These are phyloP conservation scores for Chytriomyces sp. DNA, from an alignment of 192 early-diverging fungal genomes.

Conservation along the genomic window DNA sequence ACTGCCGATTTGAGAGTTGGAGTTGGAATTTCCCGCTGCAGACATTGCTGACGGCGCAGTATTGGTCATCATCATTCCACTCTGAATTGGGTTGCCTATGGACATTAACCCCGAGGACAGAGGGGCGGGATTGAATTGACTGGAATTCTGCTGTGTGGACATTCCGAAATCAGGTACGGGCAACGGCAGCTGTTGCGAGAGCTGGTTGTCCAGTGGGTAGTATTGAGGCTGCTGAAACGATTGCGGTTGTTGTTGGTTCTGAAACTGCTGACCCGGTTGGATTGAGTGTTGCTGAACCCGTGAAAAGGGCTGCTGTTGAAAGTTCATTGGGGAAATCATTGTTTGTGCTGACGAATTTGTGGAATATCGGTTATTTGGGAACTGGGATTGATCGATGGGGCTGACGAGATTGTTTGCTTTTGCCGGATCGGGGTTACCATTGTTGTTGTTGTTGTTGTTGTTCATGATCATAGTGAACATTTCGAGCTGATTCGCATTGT, in stretches of 20 bases:
- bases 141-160: not conserved
- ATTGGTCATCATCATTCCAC: not conserved
- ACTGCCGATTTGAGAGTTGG: not conserved
- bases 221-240: conserved; percentile 12
- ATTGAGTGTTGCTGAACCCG: not conserved
- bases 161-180: conserved; percentile 14
- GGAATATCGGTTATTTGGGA: not conserved
- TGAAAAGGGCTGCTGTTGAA: not conserved
- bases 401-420: no score
- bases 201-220: not conserved
- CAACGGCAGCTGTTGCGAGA: not conserved
- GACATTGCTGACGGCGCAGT: not conserved
- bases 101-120: not conserved
- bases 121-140: conserved; percentile 9
- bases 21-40: not conserved
- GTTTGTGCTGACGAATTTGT: not conserved
- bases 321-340: not conserved
- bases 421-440: not conserved
- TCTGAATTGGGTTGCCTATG: not conserved
- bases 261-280: not conserved
- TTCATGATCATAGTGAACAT: conserved; percentile 2
- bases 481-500: not conserved
- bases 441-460: not conserved
- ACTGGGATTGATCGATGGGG: no score
- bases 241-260: not conserved